Evolutionary conservation across 192 early-diverging fungal species (phyloP), one percentile per base, ranked within the genome.

Genomic region (Gorgonomyces haynaldii): DNA sequence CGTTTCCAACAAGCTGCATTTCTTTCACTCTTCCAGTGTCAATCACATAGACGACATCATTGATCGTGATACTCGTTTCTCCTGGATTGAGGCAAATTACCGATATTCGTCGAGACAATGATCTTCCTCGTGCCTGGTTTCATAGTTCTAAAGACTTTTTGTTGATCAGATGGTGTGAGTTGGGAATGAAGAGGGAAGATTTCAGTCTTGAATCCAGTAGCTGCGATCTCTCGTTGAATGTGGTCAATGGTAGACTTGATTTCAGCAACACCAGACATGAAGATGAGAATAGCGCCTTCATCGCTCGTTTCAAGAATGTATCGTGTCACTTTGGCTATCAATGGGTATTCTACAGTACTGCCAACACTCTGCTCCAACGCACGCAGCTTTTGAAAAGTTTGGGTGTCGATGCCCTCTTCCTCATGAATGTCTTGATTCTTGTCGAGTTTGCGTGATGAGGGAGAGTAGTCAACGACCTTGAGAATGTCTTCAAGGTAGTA

Each of bases 91-190:
- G 25, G 86, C 81, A 55, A 70, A 69, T 89, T 84, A 4, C 84
- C 87, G 37, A 89, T 78, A 49, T 88, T 89, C 5, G 87, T 89
- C 0, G 84, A 66, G n/a, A 86, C 65, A 5, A 89, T 78, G 17
- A 87, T 70, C 58, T 89, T 89, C 16, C 83, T 53, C 4, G 65
- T 42, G 3, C 74, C 71, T 5, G 47, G 43, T 1, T 61, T 54
- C 0, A 74, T 58, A 0, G 50, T 45, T 43, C 65, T 63, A 56
- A 89, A 89, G 10, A 89, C 84, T 4, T 57, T 16, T 3, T 56
- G 54, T 48, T 85, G 83, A 32, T 83, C 76, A 6, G 30, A 9
- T 0, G 71, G 34, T 0, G 73, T 50, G 20, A 83, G 55, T 2
- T 69, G 68, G 0, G 83, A 65, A 54, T 85, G 83, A 25, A 85